These are phyloP conservation scores for Globisporangium camurandrum DNA, from an alignment of 352 stramenopile species.

Conservation along the genomic window DNA sequence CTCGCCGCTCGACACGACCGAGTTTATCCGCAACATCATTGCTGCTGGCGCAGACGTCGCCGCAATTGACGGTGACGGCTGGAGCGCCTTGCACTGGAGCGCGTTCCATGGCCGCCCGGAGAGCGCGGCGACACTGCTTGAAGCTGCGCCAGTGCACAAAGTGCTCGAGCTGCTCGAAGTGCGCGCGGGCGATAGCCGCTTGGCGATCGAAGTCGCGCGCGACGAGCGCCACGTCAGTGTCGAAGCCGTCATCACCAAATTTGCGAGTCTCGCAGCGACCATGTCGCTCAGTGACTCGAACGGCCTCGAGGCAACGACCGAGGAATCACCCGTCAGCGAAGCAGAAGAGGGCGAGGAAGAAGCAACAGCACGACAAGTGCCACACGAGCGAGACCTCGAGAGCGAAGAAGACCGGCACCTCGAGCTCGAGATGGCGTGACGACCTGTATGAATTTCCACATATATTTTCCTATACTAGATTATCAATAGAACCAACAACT, in stretches of 20 bases:
- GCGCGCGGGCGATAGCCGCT: constrained; percentile 56
- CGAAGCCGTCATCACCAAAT: constrained; percentile 49
- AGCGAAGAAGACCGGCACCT: background rate
- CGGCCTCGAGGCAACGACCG: background rate
- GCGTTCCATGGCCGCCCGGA: constrained; percentile 75
- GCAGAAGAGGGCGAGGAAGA: too few relatives aligned
- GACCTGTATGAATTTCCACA: too few relatives aligned
- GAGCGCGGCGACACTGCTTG: constrained; percentile 51
- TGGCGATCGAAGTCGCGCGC: constrained; percentile 52
- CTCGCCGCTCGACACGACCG: constrained; percentile 68
- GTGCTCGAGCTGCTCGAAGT: constrained; percentile 34
- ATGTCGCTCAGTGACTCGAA: constrained; percentile 1
- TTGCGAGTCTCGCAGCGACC: constrained; percentile 13
- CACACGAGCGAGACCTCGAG: background rate
- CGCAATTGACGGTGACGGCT: constrained; percentile 69
- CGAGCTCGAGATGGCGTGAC: constrained; percentile 2
- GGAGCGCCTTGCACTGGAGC: constrained; percentile 79
- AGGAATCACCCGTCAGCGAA: background rate
- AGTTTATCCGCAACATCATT: constrained; percentile 67
- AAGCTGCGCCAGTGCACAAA: constrained; percentile 25
- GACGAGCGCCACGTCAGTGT: constrained; percentile 66
- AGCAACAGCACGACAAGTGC: too few relatives aligned
- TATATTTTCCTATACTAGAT: too few relatives aligned
- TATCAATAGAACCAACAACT: too few relatives aligned
- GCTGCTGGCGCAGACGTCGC: constrained; percentile 45